These are phyloP conservation scores for Kwoniella shivajii DNA, from an alignment of 1,284 basidiomycete genomes.

Conservation along the genomic window DNA sequence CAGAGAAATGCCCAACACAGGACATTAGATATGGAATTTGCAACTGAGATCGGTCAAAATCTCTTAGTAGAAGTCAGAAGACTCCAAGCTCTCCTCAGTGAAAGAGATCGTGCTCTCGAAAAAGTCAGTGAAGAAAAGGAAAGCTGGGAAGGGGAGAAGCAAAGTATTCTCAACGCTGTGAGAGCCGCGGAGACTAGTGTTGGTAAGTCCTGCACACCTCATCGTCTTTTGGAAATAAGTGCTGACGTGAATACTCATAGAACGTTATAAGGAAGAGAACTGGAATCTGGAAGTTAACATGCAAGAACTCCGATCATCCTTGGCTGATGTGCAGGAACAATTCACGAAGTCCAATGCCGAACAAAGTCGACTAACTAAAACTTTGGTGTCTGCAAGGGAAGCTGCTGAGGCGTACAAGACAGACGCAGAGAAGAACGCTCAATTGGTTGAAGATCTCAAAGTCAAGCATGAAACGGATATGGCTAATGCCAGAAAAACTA, in stretches of 20 bases:
- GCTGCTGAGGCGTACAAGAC: constrained; percentile 80
- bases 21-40: constrained; percentile 70
- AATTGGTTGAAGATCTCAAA: constrained; percentile 72
- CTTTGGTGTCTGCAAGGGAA: constrained; percentile 73
- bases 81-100: constrained; percentile 79
- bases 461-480: constrained; percentile 89
- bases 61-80: constrained; percentile 84
- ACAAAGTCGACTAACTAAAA: constrained; percentile 74
- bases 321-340: constrained; percentile 67
- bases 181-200: constrained; percentile 74
- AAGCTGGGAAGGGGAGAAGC: constrained; percentile 70
- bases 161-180: constrained; percentile 69
- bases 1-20: constrained; percentile 56
- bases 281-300: constrained; percentile 95
- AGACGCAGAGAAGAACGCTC: constrained; percentile 75
- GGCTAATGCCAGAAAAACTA: constrained; percentile 81
- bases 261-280: constrained; percentile 93
- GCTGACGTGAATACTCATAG: constrained; percentile 32
- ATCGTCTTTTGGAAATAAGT: too few species aligned
- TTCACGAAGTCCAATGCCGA: constrained; percentile 76
- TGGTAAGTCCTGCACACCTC: constrained; percentile 59
- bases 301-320: constrained; percentile 78
- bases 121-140: constrained; percentile 83
- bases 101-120: constrained; percentile 83
- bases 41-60: constrained; percentile 91